Percentiles rank a stretch among this genome's conserved stretches.
Evolutionary conservation across 352 stramenopile genomes (phyloP).

Genomic region (Labyrinthula sp.): DNA sequence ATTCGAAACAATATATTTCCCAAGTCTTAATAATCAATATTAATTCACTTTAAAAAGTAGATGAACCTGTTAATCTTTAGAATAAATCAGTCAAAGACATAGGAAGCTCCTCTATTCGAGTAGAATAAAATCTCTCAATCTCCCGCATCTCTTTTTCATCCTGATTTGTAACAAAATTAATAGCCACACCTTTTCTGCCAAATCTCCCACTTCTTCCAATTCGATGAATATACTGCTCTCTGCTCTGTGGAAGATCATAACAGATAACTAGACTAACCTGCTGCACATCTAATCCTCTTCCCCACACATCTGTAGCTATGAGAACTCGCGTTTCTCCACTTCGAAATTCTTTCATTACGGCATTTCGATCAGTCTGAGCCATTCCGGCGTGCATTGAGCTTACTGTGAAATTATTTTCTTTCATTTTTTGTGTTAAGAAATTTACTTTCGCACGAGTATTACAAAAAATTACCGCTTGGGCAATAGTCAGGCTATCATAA

Average conservation of each 20-base stretch:
- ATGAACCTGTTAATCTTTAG: too few species aligned
- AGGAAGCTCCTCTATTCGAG: slow-evolving; percentile 97
- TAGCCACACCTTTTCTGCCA: slow-evolving; percentile 96
- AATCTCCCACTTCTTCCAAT: slow-evolving; percentile 98
- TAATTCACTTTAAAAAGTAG: too few species aligned
- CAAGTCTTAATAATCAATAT: too few species aligned
- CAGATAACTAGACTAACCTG: slow-evolving; percentile 91
- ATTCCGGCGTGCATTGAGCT: slow-evolving; percentile 99
- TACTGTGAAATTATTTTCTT: slow-evolving; percentile 94
- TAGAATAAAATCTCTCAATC: slow-evolving; percentile 99
- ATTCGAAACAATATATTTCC: too few species aligned
- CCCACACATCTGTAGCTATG: slow-evolving; percentile 56
- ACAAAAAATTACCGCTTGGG: slow-evolving; percentile 98
- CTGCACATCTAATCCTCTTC: slow-evolving; percentile 98
- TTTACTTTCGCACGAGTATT: slow-evolving; percentile 98
- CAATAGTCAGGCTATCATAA: slow-evolving; percentile 98
- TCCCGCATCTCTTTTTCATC: slow-evolving; percentile 94
- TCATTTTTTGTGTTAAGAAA: slow-evolving; percentile 97
- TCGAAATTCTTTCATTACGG: slow-evolving; percentile 99
- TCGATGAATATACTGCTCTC: slow-evolving; percentile 99
- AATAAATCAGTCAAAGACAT: slow-evolving; percentile 97
- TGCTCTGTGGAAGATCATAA: slow-evolving; percentile 41
- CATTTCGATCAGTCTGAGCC: slow-evolving; percentile 94
- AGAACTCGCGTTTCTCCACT: slow-evolving; percentile 91
- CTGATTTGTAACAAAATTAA: slow-evolving; percentile 97